Base-by-base conservation (phyloP, 2,329 filamentous ascomycete genomes). In the Cladophialophora chaetospira region DNA sequence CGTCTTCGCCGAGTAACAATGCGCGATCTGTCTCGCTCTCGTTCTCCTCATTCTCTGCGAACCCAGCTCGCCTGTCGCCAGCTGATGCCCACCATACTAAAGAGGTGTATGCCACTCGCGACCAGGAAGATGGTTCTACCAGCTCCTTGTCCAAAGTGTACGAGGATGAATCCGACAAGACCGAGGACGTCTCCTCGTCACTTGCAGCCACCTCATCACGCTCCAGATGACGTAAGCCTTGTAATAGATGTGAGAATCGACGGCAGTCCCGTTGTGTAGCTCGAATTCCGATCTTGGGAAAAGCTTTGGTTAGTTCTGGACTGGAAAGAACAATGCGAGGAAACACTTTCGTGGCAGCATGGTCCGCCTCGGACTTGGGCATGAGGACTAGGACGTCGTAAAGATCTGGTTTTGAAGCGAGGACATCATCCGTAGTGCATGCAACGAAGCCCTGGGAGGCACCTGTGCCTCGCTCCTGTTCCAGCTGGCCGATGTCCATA, bases 351-450 rank as follows among this genome's bases (percentile, higher is more conserved):
- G 82, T 79, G 1, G 42, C 25, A 23, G 79, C 77, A 42, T 84
- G 76, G 51, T 82, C 75, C 3, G 83, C 74, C 65, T 87, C 77
- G 1, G 57, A 42, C 5, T 85, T 80, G 0, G 91, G 90, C 68
- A 97, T 82, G 52, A 89, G 90, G 58, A 97, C 87, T 35, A 97
- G 82, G 66, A 97, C 81, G 70, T 99, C 94, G 79, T 91, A 97
- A 2, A 99, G 82, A 2, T 88, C 83, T 48, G 86, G 83, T 75
- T 97, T 97, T 72, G 90, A 88, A 44, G 85, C 86, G 11, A 99
- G 81, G 57, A 99, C 94, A 68, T 89, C 93, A 74, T 99, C 94
- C 1, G 93, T 97, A 2, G 93, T 97, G 72, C 92, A 97, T 10
- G 93, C 94, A 57, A 96, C 87, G 91, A 92, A 99, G 35, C 91